Base-by-base conservation (phyloP, 768 basidiomycete species). In the Kondoa subrosea region DNA sequence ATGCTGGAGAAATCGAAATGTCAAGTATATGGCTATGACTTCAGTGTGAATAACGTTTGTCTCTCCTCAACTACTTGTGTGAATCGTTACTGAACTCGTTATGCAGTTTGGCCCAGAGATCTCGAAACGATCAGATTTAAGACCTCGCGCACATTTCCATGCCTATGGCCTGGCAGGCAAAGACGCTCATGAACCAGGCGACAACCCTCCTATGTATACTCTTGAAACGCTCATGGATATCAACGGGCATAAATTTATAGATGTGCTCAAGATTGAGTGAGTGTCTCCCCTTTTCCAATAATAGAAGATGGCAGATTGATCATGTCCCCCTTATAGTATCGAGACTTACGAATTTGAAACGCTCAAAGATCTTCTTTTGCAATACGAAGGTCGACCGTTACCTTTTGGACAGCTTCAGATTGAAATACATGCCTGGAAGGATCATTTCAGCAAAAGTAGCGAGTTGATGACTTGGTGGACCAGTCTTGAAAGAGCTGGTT, bases 11-110 rank as follows among this genome's bases (percentile, higher is more conserved):
- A 65, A 21, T 50, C 58, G 4, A 1, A 32, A 50, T 25, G 34
- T 31, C 62, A 71, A 63, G 58, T 72, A 12, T 72, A 68, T 34
- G 72, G 72, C 14, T 71, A 72, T 33, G 70, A 72, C 29, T 72
- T 68, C 62, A 66, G 60, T 29, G 59, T 70, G 2, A 50, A 61
- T 1, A 26, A 33, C 12, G 68, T 69, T 57, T 3, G 67, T 63
- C 3, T 14, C 8, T 8, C 21, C 21, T 21, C 8, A 21, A 8
- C 40, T 50, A n/a, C n/a, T n/a, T n/a, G n/a, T n/a, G n/a, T n/a
- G n/a, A n/a, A n/a, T n/a, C n/a, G n/a, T n/a, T n/a, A 4, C 12
- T 16, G 26, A n/a, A 29, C 29, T 32, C n/a, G n/a, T n/a, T n/a
- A 32, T 33, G 60, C 27, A 64, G 68, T 69, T 69, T 32, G 68